These are phyloP conservation scores for Arthrobotrys iridis DNA, from an alignment of 2,329 filamentous ascomycete genomes.

Conservation along the genomic window DNA sequence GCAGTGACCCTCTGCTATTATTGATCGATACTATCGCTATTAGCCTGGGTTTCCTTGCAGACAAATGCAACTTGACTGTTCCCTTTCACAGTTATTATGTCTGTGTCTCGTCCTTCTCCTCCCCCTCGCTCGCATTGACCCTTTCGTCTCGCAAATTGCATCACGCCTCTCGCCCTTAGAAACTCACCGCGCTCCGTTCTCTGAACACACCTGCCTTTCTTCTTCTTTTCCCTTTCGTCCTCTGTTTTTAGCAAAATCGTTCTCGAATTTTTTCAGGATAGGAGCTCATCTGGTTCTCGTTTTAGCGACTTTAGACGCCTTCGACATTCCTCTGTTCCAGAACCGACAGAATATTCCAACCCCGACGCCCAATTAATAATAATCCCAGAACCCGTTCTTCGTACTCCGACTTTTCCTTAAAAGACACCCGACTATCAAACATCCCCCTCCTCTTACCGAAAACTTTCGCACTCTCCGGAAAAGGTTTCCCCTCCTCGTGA, in stretches of 20 bases:
- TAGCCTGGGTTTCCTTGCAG: constrained; percentile 51
- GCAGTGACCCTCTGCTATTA: constrained; percentile 29
- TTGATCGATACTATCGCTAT: constrained; percentile 32
- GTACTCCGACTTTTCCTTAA: constrained; percentile 8
- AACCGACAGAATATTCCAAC: constrained; percentile 34
- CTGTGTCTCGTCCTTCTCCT: constrained; percentile 31
- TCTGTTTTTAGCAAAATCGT: constrained; percentile 9
- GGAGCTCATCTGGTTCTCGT: constrained; percentile 48
- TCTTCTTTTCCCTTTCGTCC: constrained; percentile 11
- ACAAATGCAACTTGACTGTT: constrained; percentile 39
- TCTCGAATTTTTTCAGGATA: constrained; percentile 45
- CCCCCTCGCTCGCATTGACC: constrained; percentile 51
- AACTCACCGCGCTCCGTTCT: constrained; percentile 51
- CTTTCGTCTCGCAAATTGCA: constrained; percentile 54
- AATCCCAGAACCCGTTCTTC: not conserved
- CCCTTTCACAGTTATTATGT: constrained; percentile 29
- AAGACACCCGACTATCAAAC: not conserved
- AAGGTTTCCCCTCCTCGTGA: constrained; percentile 23
- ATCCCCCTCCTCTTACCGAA: constrained; percentile 24
- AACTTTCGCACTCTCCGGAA: constrained; percentile 11
- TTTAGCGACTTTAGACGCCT: constrained; percentile 49
- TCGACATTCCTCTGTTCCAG: constrained; percentile 39
- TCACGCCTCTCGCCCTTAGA: constrained; percentile 52
- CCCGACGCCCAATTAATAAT: constrained; percentile 44
- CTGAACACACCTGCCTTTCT: constrained; percentile 47